phyloP scores from a whole-genome alignment of 352 stramenopile species.

The Pythium apleroticum region DNA sequence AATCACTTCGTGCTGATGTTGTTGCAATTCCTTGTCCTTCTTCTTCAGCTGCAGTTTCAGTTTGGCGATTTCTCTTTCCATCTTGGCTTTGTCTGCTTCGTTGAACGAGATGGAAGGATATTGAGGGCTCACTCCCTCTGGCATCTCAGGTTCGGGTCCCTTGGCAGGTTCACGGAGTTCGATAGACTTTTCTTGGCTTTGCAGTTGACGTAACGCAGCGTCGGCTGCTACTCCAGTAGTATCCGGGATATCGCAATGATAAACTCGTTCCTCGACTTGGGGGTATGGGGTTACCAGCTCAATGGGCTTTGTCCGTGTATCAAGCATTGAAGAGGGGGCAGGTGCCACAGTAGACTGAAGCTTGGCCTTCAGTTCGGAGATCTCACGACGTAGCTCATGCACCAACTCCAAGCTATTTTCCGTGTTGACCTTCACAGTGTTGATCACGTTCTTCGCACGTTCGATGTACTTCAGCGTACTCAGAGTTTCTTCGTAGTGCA shows the following conservation, averaged over 20 bases:
- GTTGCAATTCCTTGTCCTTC: slow-evolving; percentile 35
- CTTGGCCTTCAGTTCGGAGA: slow-evolving; percentile 43
- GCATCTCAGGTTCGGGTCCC: slow-evolving; percentile 1
- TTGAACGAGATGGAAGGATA: slow-evolving; percentile 30
- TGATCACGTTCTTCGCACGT: slow-evolving; percentile 56
- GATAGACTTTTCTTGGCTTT: not conserved
- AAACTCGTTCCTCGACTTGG: slow-evolving; percentile 2
- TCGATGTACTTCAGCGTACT: slow-evolving; percentile 84
- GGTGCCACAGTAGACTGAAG: slow-evolving; percentile 23
- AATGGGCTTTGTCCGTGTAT: not conserved
- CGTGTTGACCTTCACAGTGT: slow-evolving; percentile 37
- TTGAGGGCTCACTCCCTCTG: slow-evolving; percentile 13
- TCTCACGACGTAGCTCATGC: slow-evolving; percentile 37
- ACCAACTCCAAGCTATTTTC: slow-evolving; percentile 36
- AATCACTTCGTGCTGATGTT: slow-evolving; percentile 22
- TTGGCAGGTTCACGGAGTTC: not conserved
- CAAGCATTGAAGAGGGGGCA: not conserved
- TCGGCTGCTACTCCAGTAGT: not conserved
- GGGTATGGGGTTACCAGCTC: not conserved
- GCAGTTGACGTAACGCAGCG: not conserved
- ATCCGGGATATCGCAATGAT: slow-evolving; percentile 16
- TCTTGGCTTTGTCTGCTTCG: slow-evolving; percentile 36
- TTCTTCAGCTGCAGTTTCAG: slow-evolving; percentile 37
- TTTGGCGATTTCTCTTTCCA: slow-evolving; percentile 41
- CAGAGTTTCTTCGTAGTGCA: slow-evolving; percentile 88